phyloP scores from a whole-genome alignment of 108 stramenopile genomes.

The Nitzschia sp. region DNA sequence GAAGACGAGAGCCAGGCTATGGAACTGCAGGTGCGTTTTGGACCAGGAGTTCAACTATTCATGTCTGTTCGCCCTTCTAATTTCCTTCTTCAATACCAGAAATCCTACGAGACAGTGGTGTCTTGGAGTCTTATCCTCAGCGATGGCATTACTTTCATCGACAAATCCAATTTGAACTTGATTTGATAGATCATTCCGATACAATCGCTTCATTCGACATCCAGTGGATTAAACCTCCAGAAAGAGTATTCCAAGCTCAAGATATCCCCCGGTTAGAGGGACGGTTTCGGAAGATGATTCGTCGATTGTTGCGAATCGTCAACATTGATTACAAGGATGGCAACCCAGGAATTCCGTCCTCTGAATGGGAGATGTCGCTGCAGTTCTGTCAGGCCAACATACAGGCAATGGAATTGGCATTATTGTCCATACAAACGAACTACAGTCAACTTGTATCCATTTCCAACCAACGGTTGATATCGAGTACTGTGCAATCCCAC shows the following conservation, averaged over 20 bases:
- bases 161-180: constrained; percentile 25
- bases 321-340: constrained; percentile 5
- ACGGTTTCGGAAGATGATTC: background rate
- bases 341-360: constrained; percentile 12
- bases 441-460: too few relatives aligned
- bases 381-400: constrained; percentile 23
- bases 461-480: too few relatives aligned
- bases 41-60: background rate
- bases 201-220: too few relatives aligned
- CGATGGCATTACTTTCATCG: constrained; percentile 45
- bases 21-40: constrained; percentile 41
- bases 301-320: constrained; percentile 1
- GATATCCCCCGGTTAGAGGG: background rate
- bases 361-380: constrained; percentile 23
- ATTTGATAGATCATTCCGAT: background rate
- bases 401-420: constrained; percentile 16
- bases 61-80: too few relatives aligned
- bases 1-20: constrained; percentile 23
- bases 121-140: constrained; percentile 55
- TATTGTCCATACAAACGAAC: background rate
- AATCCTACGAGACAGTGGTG: constrained; percentile 59
- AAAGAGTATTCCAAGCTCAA: background rate
- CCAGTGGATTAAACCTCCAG: background rate
- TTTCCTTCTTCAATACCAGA: too few relatives aligned
- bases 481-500: background rate